Evolutionary conservation across 345 rosid species (phyloP).

Genomic region (Brassica rapa): DNA sequence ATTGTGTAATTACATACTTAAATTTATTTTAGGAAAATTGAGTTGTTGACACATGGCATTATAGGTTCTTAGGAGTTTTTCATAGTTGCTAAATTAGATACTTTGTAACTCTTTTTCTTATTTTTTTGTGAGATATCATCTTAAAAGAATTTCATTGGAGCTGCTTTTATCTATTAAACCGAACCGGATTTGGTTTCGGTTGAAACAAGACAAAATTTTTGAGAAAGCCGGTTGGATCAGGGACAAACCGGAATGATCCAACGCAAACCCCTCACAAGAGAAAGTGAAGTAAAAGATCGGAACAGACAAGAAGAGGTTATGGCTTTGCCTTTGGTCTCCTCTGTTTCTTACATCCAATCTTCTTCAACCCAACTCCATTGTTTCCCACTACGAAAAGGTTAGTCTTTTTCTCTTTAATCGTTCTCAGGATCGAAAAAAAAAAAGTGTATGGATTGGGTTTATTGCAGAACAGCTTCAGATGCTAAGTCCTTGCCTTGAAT

Average conservation of each 20-base stretch:
- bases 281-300: constrained; percentile 11
- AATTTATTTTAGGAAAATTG: no score
- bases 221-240: not conserved
- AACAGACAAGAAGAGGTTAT: not conserved
- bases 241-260: constrained; percentile 2
- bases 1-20: no score
- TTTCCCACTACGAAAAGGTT: constrained; percentile 22
- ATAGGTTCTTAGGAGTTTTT: no score
- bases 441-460: not conserved
- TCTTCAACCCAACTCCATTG: constrained; percentile 12
- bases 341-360: constrained; percentile 24
- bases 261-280: constrained; percentile 8
- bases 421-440: not conserved
- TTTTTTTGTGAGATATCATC: no score
- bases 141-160: no score
- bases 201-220: no score
- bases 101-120: no score
- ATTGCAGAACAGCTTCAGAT: not conserved
- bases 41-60: no score
- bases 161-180: no score
- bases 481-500: constrained; percentile 4
- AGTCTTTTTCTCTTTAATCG: constrained; percentile 3
- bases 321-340: constrained; percentile 38
- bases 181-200: not conserved
- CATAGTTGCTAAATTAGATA: no score